These are phyloP conservation scores for Haematococcus sp. DNA, from an alignment of 139 green algal species.

Conservation along the genomic window DNA sequence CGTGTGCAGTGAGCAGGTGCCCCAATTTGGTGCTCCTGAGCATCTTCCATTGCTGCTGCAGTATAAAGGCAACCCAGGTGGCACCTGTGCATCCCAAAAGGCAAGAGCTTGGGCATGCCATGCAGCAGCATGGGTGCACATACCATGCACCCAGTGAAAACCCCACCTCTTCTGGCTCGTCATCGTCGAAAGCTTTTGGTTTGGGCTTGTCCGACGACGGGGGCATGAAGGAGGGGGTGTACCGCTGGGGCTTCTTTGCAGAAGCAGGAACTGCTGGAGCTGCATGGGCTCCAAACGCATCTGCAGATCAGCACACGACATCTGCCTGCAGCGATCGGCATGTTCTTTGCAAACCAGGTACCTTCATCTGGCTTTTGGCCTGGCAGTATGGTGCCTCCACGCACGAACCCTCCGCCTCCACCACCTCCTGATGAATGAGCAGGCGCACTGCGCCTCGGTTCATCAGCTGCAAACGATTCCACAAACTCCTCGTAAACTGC, in stretches of 20 bases:
- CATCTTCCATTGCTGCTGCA: too few species aligned
- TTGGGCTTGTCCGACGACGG: conserved; percentile 41
- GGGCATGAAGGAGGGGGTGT: conserved; percentile 78
- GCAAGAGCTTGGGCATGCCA: too few species aligned
- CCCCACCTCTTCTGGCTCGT: conserved; percentile 18
- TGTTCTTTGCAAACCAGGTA: neutral
- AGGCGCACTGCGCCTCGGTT: conserved; percentile 8
- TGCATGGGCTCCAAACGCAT: neutral
- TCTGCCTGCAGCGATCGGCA: neutral
- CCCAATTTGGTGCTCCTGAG: too few species aligned
- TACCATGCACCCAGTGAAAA: neutral
- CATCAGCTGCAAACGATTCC: conserved; percentile 71
- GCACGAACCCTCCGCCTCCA: neutral
- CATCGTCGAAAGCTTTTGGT: conserved; percentile 35
- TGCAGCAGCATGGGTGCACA: too few species aligned
- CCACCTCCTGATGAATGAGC: too few species aligned
- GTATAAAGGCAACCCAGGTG: too few species aligned
- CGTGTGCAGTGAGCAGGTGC: too few species aligned
- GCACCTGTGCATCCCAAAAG: too few species aligned
- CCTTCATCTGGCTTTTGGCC: conserved; percentile 39
- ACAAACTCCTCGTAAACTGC: conserved; percentile 92
- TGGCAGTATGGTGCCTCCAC: conserved; percentile 62
- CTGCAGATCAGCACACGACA: neutral
- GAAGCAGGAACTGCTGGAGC: neutral
- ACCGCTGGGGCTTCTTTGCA: conserved; percentile 22